Base-by-base conservation (phyloP, 169 alveolate species). In the Eimeria sp. region DNA sequence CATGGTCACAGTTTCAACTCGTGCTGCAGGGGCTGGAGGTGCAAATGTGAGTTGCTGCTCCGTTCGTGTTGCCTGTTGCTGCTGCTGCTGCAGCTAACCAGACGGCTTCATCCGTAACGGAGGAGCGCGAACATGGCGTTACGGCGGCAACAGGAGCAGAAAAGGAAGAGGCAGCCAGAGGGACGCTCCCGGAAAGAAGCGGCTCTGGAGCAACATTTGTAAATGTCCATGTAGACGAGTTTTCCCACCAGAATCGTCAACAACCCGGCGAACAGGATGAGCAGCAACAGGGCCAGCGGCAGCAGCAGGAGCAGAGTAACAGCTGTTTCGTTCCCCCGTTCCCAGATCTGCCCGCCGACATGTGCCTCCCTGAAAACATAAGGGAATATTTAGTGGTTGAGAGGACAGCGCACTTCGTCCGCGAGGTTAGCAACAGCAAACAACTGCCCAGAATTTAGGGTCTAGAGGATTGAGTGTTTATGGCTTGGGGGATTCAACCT, bases 331-430 rank as follows among this genome's bases (percentile, higher is more conserved):
- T 89, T 0, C 95, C 95, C 45, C 95, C 95, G 20, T 89, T 89
- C 61, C 61, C 75, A 40, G 65, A 67, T 63, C 78, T 76, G 87
- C 72, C 75, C 43, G 47, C 61, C 45, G 51, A 30, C 45, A 58
- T 72, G 7, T 72, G 49, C 78, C 89, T 93, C 72, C 96, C 96
- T 5, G 58, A 34, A 43, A 67, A 63, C 22, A 47, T 80, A 16
- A 93, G 75, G 94, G 96, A 93, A 51, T 89, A 93, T 45, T 89
- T 93, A 14, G 93, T 93, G 92, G 73, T 93, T 93, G 96, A 93
- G 51, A 70, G 89, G 70, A 93, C 96, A 11, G 96, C 96, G 18
- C 96, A 93, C 88, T 93, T 93, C 63, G 96, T 93, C 34, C 87
- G 96, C 3, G 88, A 67, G 89, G 96, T 93, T 20, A 5, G 93